Percentiles rank a stretch among this genome's conserved stretches.
phyloP scores from a whole-genome alignment of 306 rosid genomes.

The Sindora glabra region DNA sequence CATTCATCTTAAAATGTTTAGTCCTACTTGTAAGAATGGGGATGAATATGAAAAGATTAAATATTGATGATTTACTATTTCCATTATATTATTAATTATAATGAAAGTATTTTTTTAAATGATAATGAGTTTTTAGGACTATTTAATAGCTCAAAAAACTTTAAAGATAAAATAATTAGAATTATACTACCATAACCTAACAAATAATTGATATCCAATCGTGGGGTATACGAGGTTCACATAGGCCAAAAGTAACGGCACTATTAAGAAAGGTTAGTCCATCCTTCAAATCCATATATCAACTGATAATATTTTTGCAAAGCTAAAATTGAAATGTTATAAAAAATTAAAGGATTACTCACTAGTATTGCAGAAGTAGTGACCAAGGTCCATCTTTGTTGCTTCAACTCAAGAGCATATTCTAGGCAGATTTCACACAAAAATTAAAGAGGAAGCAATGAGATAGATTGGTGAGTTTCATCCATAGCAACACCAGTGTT shows the following conservation, averaged over 20 bases:
- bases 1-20: constrained; percentile 77
- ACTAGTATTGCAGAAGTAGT: constrained; percentile 85
- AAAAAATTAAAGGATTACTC: constrained; percentile 27
- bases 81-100: too few relatives aligned
- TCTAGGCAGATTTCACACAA: constrained; percentile 78
- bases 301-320: not conserved
- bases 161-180: not conserved
- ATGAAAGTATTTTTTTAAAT: too few relatives aligned
- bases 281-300: not conserved
- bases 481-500: constrained; percentile 73
- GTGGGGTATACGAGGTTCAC: not conserved
- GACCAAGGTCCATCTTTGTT: constrained; percentile 87
- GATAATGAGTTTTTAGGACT: too few relatives aligned
- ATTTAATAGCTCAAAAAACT: too few relatives aligned
- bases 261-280: not conserved
- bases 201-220: not conserved
- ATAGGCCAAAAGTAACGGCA: not conserved
- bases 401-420: constrained; percentile 45
- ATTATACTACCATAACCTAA: too few relatives aligned
- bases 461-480: constrained; percentile 25
- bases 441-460: constrained; percentile 19
- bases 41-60: too few relatives aligned
- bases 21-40: constrained; percentile 93
- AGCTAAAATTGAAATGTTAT: not conserved
- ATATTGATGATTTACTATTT: too few relatives aligned